phyloP scores from a whole-genome alignment of 1,284 basidiomycete genomes.

The Austroboletus rostrupii region DNA sequence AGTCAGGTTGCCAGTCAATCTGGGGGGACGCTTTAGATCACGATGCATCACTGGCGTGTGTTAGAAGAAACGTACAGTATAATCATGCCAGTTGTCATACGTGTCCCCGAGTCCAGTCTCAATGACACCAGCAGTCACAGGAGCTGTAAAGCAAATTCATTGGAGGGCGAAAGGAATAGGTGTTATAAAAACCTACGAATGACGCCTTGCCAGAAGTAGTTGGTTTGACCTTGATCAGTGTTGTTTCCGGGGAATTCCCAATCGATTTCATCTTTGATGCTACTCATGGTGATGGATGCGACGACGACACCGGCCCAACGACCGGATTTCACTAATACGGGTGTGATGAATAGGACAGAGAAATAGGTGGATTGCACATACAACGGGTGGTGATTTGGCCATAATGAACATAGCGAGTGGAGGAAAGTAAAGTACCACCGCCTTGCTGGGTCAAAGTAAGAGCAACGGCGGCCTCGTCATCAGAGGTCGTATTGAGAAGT shows the following conservation, averaged over 20 bases:
- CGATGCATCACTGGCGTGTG: background rate
- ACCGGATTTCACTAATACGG: conserved; percentile 56
- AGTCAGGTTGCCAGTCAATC: conserved; percentile 76
- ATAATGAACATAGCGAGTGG: conserved; percentile 79
- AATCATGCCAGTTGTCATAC: conserved; percentile 70
- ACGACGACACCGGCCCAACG: conserved; percentile 75
- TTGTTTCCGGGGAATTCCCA: conserved; percentile 73
- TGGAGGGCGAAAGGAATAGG: background rate
- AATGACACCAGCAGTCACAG: conserved; percentile 43
- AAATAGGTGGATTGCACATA: conserved; percentile 31
- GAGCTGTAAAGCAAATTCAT: conserved; percentile 25
- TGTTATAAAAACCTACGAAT: conserved; percentile 51
- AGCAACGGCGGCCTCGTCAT: conserved; percentile 60
- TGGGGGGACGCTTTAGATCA: conserved; percentile 23
- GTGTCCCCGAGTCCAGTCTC: conserved; percentile 55
- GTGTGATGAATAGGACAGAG: background rate
- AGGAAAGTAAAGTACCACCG: conserved; percentile 73
- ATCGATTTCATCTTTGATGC: conserved; percentile 83
- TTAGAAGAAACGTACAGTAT: conserved; percentile 49
- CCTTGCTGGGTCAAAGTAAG: conserved; percentile 63
- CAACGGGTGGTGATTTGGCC: conserved; percentile 70
- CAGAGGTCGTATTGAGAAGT: conserved; percentile 58
- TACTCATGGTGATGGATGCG: conserved; percentile 83
- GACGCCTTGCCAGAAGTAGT: conserved; percentile 74
- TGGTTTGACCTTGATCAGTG: conserved; percentile 68